These are phyloP conservation scores for Capsicum baccatum DNA, from an alignment of 257 asterid genomes.

Conservation along the genomic window DNA sequence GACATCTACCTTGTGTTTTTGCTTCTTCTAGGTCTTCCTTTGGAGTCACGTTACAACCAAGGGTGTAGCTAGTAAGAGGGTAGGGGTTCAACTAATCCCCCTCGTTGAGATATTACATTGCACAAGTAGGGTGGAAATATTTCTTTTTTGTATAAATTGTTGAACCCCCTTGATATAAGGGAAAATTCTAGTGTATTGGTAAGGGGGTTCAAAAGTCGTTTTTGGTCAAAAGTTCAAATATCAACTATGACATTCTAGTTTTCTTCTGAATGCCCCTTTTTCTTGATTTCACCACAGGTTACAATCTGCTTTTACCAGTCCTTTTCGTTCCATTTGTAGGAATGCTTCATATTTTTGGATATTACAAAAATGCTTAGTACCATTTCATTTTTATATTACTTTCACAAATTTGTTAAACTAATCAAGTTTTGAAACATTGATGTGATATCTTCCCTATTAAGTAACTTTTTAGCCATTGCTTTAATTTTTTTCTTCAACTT, in stretches of 20 bases:
- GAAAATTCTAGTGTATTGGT: not conserved
- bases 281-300: not conserved
- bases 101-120: not conserved
- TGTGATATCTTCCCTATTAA: not conserved
- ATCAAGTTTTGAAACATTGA: not conserved
- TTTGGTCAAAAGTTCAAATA: not conserved
- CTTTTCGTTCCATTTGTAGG: not conserved
- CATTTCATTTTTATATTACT: not conserved
- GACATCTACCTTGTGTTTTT: slow-evolving; percentile 1
- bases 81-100: not conserved
- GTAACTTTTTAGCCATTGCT: not conserved
- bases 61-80: not conserved
- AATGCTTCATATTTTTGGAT: not conserved
- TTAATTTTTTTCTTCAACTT: not conserved
- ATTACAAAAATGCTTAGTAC: not conserved
- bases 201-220: not conserved
- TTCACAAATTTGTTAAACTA: not conserved
- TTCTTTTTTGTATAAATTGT: not conserved
- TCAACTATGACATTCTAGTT: not conserved
- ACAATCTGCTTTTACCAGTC: not conserved
- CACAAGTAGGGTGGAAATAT: not conserved
- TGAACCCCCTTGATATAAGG: not conserved
- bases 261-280: not conserved
- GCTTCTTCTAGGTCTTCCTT: not conserved
- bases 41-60: not conserved